Conservation (phyloP, 352 stramenopile species). For the Aphanomyces invadans region DNA sequence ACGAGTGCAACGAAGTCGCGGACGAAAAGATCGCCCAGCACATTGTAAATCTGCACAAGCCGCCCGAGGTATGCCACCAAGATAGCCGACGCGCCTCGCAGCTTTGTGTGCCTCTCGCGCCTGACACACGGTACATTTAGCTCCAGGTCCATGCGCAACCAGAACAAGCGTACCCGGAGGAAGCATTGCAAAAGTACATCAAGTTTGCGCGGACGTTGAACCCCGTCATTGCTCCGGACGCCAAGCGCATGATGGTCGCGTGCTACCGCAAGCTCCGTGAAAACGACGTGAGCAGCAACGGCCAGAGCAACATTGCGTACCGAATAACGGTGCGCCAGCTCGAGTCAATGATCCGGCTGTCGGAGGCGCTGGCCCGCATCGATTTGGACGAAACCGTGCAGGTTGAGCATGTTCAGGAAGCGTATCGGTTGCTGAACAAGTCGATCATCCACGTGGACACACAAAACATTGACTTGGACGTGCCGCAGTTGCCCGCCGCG, state of each 20-base stretch:
- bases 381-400: conserved; percentile 91
- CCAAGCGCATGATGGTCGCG: conserved; percentile 91
- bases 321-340: conserved; percentile 98
- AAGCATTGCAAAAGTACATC: conserved; percentile 94
- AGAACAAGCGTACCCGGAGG: conserved; percentile 49
- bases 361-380: conserved; percentile 92
- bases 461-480: conserved; percentile 91
- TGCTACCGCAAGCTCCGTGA: conserved; percentile 97
- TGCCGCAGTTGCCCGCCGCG: conserved; percentile 35
- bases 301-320: conserved; percentile 94
- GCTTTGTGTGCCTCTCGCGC: neutral
- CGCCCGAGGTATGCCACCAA: conserved; percentile 35
- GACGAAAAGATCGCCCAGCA: conserved; percentile 95
- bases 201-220: conserved; percentile 79
- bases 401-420: conserved; percentile 91
- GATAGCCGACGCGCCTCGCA: no score
- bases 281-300: conserved; percentile 89
- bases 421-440: conserved; percentile 95
- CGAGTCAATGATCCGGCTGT: conserved; percentile 97
- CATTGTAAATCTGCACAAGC: conserved; percentile 96
- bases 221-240: conserved; percentile 58
- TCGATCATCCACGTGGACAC: conserved; percentile 99
- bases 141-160: conserved; percentile 31
- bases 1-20: conserved; percentile 93
- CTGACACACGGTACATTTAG: neutral